A percentile compares a stretch with the other conserved stretches of the same genome.
phyloP scores from a whole-genome alignment of 2,329 filamentous ascomycete genomes.

The Verruconis gallopava region DNA sequence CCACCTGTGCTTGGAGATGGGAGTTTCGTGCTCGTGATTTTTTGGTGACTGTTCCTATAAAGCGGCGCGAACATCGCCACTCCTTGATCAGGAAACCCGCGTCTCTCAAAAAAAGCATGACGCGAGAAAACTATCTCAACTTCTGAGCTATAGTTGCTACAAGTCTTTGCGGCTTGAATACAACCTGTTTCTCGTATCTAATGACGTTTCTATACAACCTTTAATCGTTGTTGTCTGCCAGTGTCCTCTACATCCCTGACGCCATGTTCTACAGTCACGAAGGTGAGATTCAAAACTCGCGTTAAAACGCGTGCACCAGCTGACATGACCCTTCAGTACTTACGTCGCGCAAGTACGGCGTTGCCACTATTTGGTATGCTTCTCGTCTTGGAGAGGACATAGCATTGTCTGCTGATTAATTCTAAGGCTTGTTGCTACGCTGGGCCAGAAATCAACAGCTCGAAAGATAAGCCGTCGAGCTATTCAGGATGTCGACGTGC shows the following conservation, averaged over 20 bases:
- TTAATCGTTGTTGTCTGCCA: background rate
- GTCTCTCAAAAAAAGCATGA: too few species aligned
- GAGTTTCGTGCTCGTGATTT: too few species aligned
- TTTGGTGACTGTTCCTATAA: too few species aligned
- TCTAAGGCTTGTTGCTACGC: conserved; percentile 79
- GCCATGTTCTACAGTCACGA: conserved; percentile 93
- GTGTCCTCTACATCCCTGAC: background rate
- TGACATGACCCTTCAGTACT: conserved; percentile 46
- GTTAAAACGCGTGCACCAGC: background rate
- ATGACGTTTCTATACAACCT: background rate
- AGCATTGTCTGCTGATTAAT: conserved; percentile 15
- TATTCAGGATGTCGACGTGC: conserved; percentile 77
- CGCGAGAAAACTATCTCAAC: too few species aligned
- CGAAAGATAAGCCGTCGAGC: conserved; percentile 72
- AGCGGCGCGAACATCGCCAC: too few species aligned
- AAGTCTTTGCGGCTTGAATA: too few species aligned
- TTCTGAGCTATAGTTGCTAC: too few species aligned
- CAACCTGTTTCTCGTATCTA: background rate
- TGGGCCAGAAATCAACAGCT: conserved; percentile 57
- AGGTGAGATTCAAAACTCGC: conserved; percentile 41
- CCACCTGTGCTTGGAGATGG: too few species aligned
- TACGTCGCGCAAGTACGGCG: conserved; percentile 74
- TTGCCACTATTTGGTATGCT: conserved; percentile 82
- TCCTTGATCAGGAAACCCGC: too few species aligned
- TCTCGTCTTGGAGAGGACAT: background rate